These are phyloP conservation scores for Sicyos edulis DNA, from an alignment of 306 rosid genomes.

Conservation along the genomic window DNA sequence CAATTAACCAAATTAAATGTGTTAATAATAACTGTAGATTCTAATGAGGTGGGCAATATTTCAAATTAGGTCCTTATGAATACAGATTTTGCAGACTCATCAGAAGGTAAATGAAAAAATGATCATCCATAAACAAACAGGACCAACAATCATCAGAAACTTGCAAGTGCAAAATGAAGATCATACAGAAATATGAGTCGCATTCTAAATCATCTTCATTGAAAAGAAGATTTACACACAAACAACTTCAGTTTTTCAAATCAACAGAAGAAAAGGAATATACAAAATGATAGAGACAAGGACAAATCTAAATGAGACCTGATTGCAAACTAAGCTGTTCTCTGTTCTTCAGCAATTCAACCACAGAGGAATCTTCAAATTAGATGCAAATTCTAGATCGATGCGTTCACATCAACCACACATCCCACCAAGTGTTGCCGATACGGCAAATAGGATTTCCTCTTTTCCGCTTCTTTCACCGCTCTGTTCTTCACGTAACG, in stretches of 20 bases:
- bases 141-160: background rate
- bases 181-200: background rate
- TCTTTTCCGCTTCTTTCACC: slow-evolving; percentile 2
- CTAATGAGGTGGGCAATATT: slow-evolving; percentile 7
- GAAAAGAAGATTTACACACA: background rate
- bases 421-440: background rate
- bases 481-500: background rate
- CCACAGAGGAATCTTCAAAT: background rate
- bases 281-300: slow-evolving; percentile 8
- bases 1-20: slow-evolving; percentile 7
- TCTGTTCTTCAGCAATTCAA: background rate
- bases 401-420: background rate
- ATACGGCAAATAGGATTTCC: slow-evolving; percentile 7
- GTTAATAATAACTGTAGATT: background rate
- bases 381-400: background rate
- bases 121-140: background rate
- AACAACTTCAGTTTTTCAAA: background rate
- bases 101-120: background rate
- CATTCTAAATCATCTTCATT: slow-evolving; percentile 10
- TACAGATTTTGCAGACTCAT: no score
- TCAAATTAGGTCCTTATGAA: no score
- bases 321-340: background rate
- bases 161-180: background rate
- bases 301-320: slow-evolving; percentile 2
- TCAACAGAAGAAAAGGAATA: background rate